Base-by-base conservation (phyloP, 352 stramenopile genomes). In the Phytophthora meadii region DNA sequence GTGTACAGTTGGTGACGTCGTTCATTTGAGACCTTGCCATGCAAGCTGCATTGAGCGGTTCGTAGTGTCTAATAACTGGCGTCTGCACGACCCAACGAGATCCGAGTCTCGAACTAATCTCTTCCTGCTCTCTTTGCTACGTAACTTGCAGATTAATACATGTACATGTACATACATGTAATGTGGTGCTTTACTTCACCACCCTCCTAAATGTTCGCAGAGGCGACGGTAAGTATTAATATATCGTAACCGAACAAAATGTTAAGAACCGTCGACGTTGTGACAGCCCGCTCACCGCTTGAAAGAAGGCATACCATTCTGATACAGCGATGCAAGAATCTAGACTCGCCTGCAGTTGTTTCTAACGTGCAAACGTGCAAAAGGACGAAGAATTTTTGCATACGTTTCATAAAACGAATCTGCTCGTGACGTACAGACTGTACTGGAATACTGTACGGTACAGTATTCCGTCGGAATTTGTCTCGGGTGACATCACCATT, bases 1-100 rank as follows among this genome's bases (percentile, higher is more conserved):
- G 3, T 36, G 30, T 22, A n/a, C n/a, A 22, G 22, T 22, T 22
- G 22, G 22, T 22, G 22, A 19, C 32, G 28, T 53, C 39, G 27
- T 59, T 49, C 39, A 41, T 32, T 59, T 59, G 39, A 50, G 48
- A 51, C 37, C 14, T 39, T 66, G 49, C 27, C 22, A 22, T 22
- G 22, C 22, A 22, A 22, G 22, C 22, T 22, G 22, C 22, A 22
- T 22, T 22, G 22, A 22, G 22, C 22, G 22, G 22, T 22, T 22
- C 22, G 22, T 22, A 22, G 22, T 22, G 22, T 22, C 22, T 22
- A 22, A 22, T 22, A 22, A 7, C 27, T 4, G 39, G 44, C 14
- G 49, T 44, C 49, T 15, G 36, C 36, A 55, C 55, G 17, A 48
- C 27, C 2, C 27, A 3, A 30, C 27, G 27, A 2, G 4, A 34